Conservation (phyloP, 495 filamentous ascomycete genomes). For the Umbilicaria muhlenbergii region DNA sequence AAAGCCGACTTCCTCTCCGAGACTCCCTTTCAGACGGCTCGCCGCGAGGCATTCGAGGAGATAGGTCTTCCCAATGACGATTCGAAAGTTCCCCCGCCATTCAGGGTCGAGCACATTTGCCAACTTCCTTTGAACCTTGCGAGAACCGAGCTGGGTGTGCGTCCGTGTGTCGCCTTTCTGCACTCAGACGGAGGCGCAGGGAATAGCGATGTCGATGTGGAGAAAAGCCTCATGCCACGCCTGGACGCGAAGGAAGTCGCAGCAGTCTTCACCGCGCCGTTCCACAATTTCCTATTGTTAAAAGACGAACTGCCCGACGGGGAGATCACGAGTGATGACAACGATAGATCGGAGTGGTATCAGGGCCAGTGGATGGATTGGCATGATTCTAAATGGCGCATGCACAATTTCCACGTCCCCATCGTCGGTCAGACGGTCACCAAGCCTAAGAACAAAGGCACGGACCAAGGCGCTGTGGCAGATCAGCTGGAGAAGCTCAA, state of each 20-base stretch:
- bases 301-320: slow-evolving; percentile 25
- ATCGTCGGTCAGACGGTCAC: slow-evolving; percentile 43
- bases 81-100: slow-evolving; percentile 46
- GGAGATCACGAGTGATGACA: slow-evolving; percentile 7
- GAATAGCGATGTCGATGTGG: slow-evolving; percentile 32
- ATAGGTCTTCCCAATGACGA: slow-evolving; percentile 66
- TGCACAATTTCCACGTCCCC: slow-evolving; percentile 85
- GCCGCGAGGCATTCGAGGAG: slow-evolving; percentile 80
- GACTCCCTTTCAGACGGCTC: slow-evolving; percentile 55
- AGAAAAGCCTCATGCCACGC: slow-evolving; percentile 57
- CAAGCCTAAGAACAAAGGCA: slow-evolving; percentile 25
- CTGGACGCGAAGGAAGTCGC: slow-evolving; percentile 78
- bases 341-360: slow-evolving; percentile 32
- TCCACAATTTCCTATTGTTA: slow-evolving; percentile 49
- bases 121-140: slow-evolving; percentile 68
- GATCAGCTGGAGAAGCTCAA: slow-evolving; percentile 26
- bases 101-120: slow-evolving; percentile 70
- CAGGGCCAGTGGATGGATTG: slow-evolving; percentile 36
- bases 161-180: slow-evolving; percentile 74
- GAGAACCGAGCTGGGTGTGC: slow-evolving; percentile 63
- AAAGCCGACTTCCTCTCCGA: slow-evolving; percentile 34
- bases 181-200: slow-evolving; percentile 36
- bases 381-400: slow-evolving; percentile 53
- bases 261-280: slow-evolving; percentile 75
- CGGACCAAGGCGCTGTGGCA: slow-evolving; percentile 16